phyloP scores from a whole-genome alignment of 148 eudicot genomes.

The Polygonum maritimum region DNA sequence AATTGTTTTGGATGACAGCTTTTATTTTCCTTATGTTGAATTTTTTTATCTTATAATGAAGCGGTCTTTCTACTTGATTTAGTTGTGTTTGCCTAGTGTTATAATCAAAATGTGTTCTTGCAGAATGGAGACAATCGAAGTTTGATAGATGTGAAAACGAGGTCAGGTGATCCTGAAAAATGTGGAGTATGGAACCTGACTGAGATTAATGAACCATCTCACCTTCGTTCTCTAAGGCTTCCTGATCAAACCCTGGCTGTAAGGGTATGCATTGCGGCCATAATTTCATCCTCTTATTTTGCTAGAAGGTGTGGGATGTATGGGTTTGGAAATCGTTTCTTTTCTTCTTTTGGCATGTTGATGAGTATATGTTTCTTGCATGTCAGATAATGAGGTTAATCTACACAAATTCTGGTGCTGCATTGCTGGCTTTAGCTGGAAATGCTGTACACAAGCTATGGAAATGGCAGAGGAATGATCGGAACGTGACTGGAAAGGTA shows the following conservation, averaged over 20 bases:
- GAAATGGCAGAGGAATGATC: constrained; percentile 42
- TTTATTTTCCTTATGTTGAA: not conserved
- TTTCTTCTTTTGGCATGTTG: not conserved
- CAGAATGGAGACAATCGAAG: constrained; percentile 9
- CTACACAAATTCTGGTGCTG: constrained; percentile 47
- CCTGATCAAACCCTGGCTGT: constrained; percentile 31
- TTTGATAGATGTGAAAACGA: constrained; percentile 14
- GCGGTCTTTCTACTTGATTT: not conserved
- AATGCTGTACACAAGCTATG: constrained; percentile 53
- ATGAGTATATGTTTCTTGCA: not conserved
- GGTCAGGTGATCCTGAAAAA: constrained; percentile 32
- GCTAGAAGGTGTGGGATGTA: not conserved
- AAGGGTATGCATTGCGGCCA: constrained; percentile 1
- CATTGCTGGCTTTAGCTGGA: constrained; percentile 35
- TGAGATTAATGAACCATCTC: constrained; percentile 40
- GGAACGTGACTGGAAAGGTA: constrained; percentile 35
- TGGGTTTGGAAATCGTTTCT: not conserved
- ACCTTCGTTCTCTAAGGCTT: constrained; percentile 43
- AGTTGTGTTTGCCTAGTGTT: not conserved
- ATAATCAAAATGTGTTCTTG: not conserved
- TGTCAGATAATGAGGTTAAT: constrained; percentile 38
- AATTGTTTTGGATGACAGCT: not conserved
- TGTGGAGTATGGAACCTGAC: constrained; percentile 37
- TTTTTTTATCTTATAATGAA: not conserved
- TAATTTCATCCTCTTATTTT: too few species aligned